Base-by-base conservation (phyloP, 352 stramenopile species). In the Halophytophthora batemanensis region DNA sequence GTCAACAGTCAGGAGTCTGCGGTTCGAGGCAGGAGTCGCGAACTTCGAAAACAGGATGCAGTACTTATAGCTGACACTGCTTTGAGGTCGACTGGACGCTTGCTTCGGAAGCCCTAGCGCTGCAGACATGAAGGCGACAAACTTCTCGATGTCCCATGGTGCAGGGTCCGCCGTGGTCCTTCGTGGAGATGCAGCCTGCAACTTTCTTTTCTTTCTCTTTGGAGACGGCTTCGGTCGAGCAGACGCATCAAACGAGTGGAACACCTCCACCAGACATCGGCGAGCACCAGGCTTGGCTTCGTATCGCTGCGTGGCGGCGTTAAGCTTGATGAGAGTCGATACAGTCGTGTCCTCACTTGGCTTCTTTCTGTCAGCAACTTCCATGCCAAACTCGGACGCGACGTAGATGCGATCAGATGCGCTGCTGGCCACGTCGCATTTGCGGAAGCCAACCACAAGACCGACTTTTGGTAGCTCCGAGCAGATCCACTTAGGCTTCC, bases 11-110 rank as follows among this genome's bases (percentile, higher is more conserved):
- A 86, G 45, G 25, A 73, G 21, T 28, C 40, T 56, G 6, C 71
- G 64, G 18, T 56, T 70, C 5, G 71, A 74, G 15, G 55, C 55
- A 6, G 42, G 38, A 12, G 71, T 61, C 22, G 74, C 71, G 54
- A 71, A 81, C 44, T 86, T 86, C 15, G 79, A 86, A 52, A 93
- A 93, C n/a, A 74, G 39, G 31, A 91, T 60, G 46, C 75, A 90
- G 51, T 62, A 53, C 19, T 77, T 74, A 3, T 50, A 43, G 25
- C 44, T 60, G 17, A 47, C 50, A 23, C 56, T 72, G 61, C 40
- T 72, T 59, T 63, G 25, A 53, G 28, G 11, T 22, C 36, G 31
- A 17, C 36, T 14, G 4, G 31, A 14, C 2, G 31, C 31, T 17
- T 54, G 57, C 14, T 57, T 74, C 11, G 37, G 6, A 7, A 52